A percentile compares a stretch with the other conserved stretches of the same genome.
These are phyloP conservation scores for Durusdinium trenchii DNA, from an alignment of 73 alveolate genomes.

Conservation along the genomic window DNA sequence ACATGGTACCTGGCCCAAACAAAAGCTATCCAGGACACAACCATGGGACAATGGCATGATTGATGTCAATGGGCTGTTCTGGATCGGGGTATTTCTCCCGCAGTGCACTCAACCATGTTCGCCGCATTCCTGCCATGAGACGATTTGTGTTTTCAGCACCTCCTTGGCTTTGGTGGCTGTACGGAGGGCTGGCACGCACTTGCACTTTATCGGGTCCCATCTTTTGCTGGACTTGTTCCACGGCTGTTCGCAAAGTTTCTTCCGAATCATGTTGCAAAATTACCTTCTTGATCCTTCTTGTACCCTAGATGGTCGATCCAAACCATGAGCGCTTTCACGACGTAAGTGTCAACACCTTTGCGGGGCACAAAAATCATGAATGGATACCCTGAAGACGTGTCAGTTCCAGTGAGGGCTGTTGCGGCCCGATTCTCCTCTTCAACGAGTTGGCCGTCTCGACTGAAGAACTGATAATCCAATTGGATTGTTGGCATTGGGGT, in stretches of 20 bases:
- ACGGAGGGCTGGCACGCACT: slow-evolving; percentile 27
- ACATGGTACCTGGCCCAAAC: slow-evolving; percentile 38
- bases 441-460: slow-evolving; percentile 18
- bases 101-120: slow-evolving; percentile 37
- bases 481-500: slow-evolving; percentile 8
- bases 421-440: slow-evolving; percentile 44
- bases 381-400: slow-evolving; percentile 22
- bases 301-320: background rate
- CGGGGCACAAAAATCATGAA: slow-evolving; percentile 20
- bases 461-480: slow-evolving; percentile 31
- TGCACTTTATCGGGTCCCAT: slow-evolving; percentile 26
- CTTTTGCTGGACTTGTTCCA: slow-evolving; percentile 5
- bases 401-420: slow-evolving; percentile 16
- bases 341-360: slow-evolving; percentile 21
- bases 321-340: slow-evolving; percentile 27
- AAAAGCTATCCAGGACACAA: background rate
- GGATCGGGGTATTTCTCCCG: background rate
- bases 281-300: background rate
- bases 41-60: slow-evolving; percentile 38
- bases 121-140: slow-evolving; percentile 45
- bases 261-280: slow-evolving; percentile 5
- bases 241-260: slow-evolving; percentile 1
- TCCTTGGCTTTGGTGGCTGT: slow-evolving; percentile 61
- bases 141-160: slow-evolving; percentile 35
- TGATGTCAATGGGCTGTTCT: slow-evolving; percentile 7